Base-by-base conservation (phyloP, 2,329 filamentous ascomycete genomes). In the Grosmannia clavigera region DNA sequence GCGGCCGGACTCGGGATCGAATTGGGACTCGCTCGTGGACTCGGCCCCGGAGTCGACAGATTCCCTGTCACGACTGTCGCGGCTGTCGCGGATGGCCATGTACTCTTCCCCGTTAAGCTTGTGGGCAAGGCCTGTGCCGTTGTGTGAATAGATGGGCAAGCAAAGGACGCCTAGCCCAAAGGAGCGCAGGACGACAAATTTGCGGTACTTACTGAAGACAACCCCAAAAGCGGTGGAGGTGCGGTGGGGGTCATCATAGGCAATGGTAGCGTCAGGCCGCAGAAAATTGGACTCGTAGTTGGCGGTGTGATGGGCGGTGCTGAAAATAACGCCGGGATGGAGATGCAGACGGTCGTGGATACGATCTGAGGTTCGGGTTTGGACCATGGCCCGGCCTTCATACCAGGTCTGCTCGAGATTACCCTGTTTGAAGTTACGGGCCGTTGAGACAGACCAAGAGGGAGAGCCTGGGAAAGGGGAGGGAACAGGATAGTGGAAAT, bases 121-220 rank as follows among this genome's bases (percentile, higher is more conserved):
- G 7, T 57, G 59, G 19, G 63, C 61, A 0, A 68, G 57, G 1
- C 68, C 68, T 0, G 38, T 52, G n/a, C 67, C 65, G 19, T 67
- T 62, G 56, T 68, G 63, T 0, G 65, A 63, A 54, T 66, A 69
- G 19, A 70, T 66, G 1, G 67, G 68, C 5, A 67, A 14, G n/a
- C 65, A 68, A 4, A 60, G 48, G 38, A 65, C 60, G 52, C 67
- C 64, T n/a, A 63, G 58, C 3, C 16, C 38, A 29, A 66, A 69
- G 10, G 53, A 38, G 9, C 64, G 59, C 1, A 68, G 10, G 0
- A 69, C 66, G 5, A 70, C 56, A 65, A 68, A 65, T 54, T 66
- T 68, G 25, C 68, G 64, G 33, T 64, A 67, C 57, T 70, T 68
- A 35, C 65, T 66, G 33, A 64, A 50, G 1, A 68, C 62, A 0